These are phyloP conservation scores for Pseudozyma sp. DNA, from an alignment of 1,284 basidiomycete genomes.

Conservation along the genomic window DNA sequence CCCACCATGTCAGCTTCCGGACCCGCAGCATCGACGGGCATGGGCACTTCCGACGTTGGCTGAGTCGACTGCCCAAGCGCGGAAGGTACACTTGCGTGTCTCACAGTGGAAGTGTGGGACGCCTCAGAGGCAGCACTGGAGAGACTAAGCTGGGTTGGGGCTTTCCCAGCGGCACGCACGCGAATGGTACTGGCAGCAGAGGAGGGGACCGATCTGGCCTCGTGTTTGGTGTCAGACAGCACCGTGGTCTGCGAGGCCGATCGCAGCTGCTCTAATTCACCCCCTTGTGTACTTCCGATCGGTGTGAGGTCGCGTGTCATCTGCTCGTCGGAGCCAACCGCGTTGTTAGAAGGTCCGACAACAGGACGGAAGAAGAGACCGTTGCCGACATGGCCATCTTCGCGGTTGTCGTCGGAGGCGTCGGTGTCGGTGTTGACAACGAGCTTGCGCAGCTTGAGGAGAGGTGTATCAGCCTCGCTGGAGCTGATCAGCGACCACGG, in stretches of 20 bases:
- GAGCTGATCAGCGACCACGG: constrained; percentile 52
- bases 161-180: constrained; percentile 3
- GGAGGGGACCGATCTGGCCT: constrained; percentile 30
- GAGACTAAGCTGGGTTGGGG: constrained; percentile 6
- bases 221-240: constrained; percentile 42
- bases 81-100: constrained; percentile 3
- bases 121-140: constrained; percentile 12
- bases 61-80: background rate
- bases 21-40: background rate
- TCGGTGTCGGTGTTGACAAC: constrained; percentile 45
- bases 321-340: background rate
- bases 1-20: constrained; percentile 25
- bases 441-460: constrained; percentile 45
- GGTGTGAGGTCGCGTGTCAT: background rate
- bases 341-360: background rate
- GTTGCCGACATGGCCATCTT: constrained; percentile 15
- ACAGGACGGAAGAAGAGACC: constrained; percentile 42
- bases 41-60: background rate
- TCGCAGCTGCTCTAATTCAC: constrained; percentile 11
- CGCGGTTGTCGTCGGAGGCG: constrained; percentile 28
- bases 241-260: constrained; percentile 28
- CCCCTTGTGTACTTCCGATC: too few species aligned
- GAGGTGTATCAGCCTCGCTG: constrained; percentile 43
- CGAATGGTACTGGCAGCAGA: constrained; percentile 26
- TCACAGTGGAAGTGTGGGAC: constrained; percentile 13